Percentiles rank a stretch among this genome's conserved stretches.
Conservation (phyloP, 768 basidiomycete species). For the Paxillus involutus region DNA sequence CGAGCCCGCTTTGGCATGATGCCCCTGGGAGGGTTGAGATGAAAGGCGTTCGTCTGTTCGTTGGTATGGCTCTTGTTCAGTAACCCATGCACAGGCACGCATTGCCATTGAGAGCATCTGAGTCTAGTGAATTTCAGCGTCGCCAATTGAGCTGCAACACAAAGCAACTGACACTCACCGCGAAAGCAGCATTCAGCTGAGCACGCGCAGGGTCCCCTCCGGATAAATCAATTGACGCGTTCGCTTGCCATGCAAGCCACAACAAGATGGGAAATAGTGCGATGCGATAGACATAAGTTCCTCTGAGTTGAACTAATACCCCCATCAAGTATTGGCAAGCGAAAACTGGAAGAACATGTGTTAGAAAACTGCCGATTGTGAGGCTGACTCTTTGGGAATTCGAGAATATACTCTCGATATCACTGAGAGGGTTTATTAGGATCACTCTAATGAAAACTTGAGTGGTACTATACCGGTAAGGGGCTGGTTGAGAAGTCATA, state of each 20-base stretch:
- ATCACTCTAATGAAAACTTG: too few relatives aligned
- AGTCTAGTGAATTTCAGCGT: constrained; percentile 3
- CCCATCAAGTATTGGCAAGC: constrained; percentile 51
- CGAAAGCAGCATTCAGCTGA: constrained; percentile 15
- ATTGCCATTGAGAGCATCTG: constrained; percentile 13
- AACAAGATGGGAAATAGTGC: constrained; percentile 48
- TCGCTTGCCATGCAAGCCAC: constrained; percentile 44
- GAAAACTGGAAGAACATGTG: constrained; percentile 43
- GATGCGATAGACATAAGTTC: constrained; percentile 39
- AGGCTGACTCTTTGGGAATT: constrained; percentile 5
- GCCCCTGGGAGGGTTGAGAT: background rate
- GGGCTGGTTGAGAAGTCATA: constrained; percentile 3
- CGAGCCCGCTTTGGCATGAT: background rate
- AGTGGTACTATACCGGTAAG: too few relatives aligned
- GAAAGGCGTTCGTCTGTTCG: constrained; percentile 6
- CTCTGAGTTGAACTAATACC: constrained; percentile 51
- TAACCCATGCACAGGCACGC: constrained; percentile 21
- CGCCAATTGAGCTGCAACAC: background rate
- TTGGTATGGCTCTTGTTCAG: constrained; percentile 13
- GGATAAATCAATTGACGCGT: constrained; percentile 22
- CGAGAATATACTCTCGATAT: constrained; percentile 2
- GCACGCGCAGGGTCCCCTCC: constrained; percentile 11
- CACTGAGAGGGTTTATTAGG: background rate
- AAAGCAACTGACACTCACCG: constrained; percentile 14
- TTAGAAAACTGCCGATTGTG: constrained; percentile 25